Base-by-base conservation (phyloP, 139 green algal species). In the Bryopsis sp. region DNA sequence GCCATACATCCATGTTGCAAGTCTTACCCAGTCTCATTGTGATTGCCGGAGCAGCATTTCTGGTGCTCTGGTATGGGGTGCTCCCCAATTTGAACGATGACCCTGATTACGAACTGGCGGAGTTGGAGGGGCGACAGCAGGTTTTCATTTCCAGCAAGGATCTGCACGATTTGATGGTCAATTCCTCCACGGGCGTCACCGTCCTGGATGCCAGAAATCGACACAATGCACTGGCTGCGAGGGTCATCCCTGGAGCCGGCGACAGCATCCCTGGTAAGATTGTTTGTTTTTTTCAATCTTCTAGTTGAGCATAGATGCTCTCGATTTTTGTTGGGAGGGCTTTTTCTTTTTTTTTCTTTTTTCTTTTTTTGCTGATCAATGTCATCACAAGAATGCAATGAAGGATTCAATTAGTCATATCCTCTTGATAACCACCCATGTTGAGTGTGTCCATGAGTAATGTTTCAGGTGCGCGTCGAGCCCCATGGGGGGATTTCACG, bases 101-200 rank as follows among this genome's bases (percentile, higher is more conserved):
- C 31, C 59, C 35, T 26, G 34, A 67, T 19, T 67, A 48, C 59
- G 19, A 67, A 26, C 33, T 46, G 28, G 43, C 31, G 43, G 7
- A 7, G 5, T 26, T 46, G 5, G 24, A 39, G 33, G 15, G 24
- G 19, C 5, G 24, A 7, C 24, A 67, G 5, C 5, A 19, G 6
- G 33, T 67, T 15, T 67, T 67, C 59, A 67, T 67, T 48, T 28
- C 28, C 5, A 7, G 28, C 15, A 26, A 43, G 33, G 59, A 67
- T 29, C 31, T 67, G 4, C n/a, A n/a, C n/a, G 59, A 67, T 5
- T 31, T 47, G 33, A n/a, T 47, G 19, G 5, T 67, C 7, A 47
- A 46, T 11, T 67, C 59, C 7, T 26, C 39, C 5, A 67, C 32
- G 22, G 59, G 59, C 28, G 59, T 32, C 33, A 67, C 59, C 19